Evolutionary conservation across 148 eudicot species (phyloP).

Genomic region (Chenopodium album): DNA sequence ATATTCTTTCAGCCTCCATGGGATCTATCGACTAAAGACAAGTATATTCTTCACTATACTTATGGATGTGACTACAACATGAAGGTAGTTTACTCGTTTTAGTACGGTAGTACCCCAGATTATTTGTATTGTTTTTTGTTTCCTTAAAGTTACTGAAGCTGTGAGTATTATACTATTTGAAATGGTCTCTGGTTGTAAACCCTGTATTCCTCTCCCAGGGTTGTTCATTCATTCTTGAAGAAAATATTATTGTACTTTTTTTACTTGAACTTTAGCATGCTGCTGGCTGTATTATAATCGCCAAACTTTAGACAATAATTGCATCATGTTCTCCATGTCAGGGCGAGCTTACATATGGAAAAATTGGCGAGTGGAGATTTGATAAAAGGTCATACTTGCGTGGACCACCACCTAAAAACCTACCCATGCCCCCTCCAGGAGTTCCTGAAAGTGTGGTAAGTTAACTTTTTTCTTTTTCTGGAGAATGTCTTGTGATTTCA

Average conservation of each 20-base stretch:
- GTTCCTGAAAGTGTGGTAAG: conserved; percentile 99
- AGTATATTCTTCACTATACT: conserved; percentile 83
- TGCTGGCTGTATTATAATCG: not conserved
- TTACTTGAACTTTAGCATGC: not conserved
- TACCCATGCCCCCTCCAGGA: conserved; percentile 84
- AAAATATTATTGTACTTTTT: not conserved
- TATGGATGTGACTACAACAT: conserved; percentile 92
- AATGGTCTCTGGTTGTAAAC: not conserved
- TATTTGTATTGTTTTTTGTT: not conserved
- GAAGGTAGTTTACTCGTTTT: conserved; percentile 55
- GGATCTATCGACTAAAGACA: conserved; percentile 65
- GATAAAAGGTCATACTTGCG: conserved; percentile 83
- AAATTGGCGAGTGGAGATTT: conserved; percentile 93
- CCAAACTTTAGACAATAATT: conserved; percentile 2
- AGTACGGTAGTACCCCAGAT: not conserved
- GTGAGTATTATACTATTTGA: not conserved
- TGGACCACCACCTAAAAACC: conserved; percentile 83
- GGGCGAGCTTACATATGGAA: conserved; percentile 95
- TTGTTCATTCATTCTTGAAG: not conserved
- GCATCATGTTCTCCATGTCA: conserved; percentile 25
- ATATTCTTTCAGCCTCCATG: conserved; percentile 78
- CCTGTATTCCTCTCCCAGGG: not conserved
- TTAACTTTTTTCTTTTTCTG: not conserved
- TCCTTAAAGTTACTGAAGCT: not conserved
- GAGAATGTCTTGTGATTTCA: not conserved